Conservation (phyloP, 805 yeast species). For the Wickerhamomyces pijperi region DNA sequence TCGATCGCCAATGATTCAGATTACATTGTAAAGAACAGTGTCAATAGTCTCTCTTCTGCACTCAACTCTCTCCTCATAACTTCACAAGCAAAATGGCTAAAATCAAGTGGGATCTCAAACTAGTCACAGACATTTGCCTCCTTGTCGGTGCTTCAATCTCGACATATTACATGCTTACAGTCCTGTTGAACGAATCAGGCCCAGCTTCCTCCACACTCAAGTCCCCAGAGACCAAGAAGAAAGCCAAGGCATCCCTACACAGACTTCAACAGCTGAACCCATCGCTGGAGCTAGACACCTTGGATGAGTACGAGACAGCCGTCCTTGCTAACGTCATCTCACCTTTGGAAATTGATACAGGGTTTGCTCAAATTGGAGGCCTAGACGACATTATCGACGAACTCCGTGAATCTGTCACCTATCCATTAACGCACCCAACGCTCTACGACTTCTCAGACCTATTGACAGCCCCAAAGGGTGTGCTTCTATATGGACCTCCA, state of each 20-base stretch:
- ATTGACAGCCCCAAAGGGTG: constrained; percentile 90
- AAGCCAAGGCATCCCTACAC: constrained; percentile 45
- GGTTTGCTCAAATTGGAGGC: constrained; percentile 84
- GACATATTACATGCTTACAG: constrained; percentile 48
- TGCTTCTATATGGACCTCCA: constrained; percentile 86
- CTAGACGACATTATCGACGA: constrained; percentile 74
- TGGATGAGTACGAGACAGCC: constrained; percentile 68
- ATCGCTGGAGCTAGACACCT: constrained; percentile 29
- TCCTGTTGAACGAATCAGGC: constrained; percentile 31
- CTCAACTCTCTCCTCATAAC: too few species aligned
- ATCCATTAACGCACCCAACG: constrained; percentile 74
- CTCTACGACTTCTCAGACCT: constrained; percentile 63
- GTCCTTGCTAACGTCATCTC: constrained; percentile 69
- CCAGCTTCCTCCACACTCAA: constrained; percentile 25
- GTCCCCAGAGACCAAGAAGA: constrained; percentile 50
- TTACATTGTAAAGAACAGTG: too few species aligned
- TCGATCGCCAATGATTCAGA: too few species aligned
- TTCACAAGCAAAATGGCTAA: constrained; percentile 8
- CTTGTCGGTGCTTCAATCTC: constrained; percentile 58
- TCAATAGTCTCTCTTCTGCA: background rate
- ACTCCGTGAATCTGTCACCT: constrained; percentile 75
- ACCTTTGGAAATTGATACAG: constrained; percentile 71
- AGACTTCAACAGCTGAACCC: constrained; percentile 54
- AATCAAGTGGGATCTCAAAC: constrained; percentile 25
- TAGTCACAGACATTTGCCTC: constrained; percentile 35